Evolutionary conservation across 148 eudicot genomes (phyloP), one percentile per base, ranked within the genome.

Genomic region (Nepenthes mirabilis): DNA sequence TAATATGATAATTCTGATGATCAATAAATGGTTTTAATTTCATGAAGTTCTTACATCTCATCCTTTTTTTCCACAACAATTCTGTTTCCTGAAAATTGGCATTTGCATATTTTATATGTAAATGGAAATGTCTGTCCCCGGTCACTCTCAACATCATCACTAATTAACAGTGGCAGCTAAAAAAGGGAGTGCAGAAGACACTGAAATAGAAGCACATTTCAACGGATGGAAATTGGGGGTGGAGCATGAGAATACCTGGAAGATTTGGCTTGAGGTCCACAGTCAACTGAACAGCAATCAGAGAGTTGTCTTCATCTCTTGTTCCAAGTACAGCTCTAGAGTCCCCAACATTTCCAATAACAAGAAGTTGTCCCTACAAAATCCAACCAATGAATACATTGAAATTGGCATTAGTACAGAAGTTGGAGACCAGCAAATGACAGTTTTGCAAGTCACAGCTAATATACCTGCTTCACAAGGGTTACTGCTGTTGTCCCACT

Each of bases 401-500:
- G 23, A 23, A 23, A 23, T 23, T 23, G 23, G 23, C 23, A 23
- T 0, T 23, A 23, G 23, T 23, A 23, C 23, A 23, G 23, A 23
- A 3, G 4, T 8, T 8, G 14, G 2, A 34, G 37, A 36, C 34
- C 36, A n/a, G 56, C 11, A 61, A 55, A 52, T 49, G 52, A n/a
- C 14, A n/a, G 52, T 40, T 40, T 8, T 3, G 45, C 12, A 49
- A 49, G n/a, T 10, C n/a, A 49, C 12, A n/a, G 52, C 52, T 11
- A n/a, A 49, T 23, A 23, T 49, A 93, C 98, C 95, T 88, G 85
- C 77, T 93, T 93, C 51, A 93, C 79, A 32, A 93, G 64, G 35
- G 95, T 84, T 62, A 93, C 98, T 11, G 98, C 98, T 48, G 98
- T 93, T 59, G 98, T 93, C 64, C 98, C 98, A 68, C 98, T 93